Evolutionary conservation across 306 rosid species (phyloP).

Genomic region (Corylus avellana): DNA sequence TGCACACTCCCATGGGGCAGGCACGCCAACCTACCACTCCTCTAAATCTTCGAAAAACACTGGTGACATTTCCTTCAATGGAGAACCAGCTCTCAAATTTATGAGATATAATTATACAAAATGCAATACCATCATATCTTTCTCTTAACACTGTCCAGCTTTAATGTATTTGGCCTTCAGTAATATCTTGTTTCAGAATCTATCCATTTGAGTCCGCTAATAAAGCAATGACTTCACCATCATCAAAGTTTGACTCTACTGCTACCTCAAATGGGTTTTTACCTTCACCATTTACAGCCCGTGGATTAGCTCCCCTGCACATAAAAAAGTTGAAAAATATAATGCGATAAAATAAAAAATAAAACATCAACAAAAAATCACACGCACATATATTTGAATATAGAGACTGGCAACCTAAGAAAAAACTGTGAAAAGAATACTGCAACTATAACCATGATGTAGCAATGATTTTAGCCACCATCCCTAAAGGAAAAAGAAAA

Average conservation of each 20-base stretch:
- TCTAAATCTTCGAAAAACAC: slow-evolving; percentile 47
- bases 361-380: slow-evolving; percentile 5
- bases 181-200: slow-evolving; percentile 20
- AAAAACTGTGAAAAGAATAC: not conserved
- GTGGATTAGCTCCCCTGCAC: slow-evolving; percentile 94
- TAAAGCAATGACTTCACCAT: slow-evolving; percentile 58
- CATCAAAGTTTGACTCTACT: slow-evolving; percentile 63
- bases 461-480: not conserved
- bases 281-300: slow-evolving; percentile 75
- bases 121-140: slow-evolving; percentile 50
- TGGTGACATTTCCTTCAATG: slow-evolving; percentile 38
- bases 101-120: slow-evolving; percentile 67
- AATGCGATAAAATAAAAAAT: not conserved
- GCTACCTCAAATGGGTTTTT: slow-evolving; percentile 80
- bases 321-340: slow-evolving; percentile 4
- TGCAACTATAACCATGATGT: not conserved
- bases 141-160: slow-evolving; percentile 24
- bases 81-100: slow-evolving; percentile 51
- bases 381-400: not conserved
- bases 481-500: not conserved
- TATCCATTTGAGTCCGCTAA: slow-evolving; percentile 72
- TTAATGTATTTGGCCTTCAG: slow-evolving; percentile 33
- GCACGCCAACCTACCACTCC: slow-evolving; percentile 69
- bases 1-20: slow-evolving; percentile 54
- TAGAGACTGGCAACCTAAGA: not conserved